Evolutionary conservation across 768 basidiomycete genomes (phyloP).

Genomic region (Amanita brunnescens): DNA sequence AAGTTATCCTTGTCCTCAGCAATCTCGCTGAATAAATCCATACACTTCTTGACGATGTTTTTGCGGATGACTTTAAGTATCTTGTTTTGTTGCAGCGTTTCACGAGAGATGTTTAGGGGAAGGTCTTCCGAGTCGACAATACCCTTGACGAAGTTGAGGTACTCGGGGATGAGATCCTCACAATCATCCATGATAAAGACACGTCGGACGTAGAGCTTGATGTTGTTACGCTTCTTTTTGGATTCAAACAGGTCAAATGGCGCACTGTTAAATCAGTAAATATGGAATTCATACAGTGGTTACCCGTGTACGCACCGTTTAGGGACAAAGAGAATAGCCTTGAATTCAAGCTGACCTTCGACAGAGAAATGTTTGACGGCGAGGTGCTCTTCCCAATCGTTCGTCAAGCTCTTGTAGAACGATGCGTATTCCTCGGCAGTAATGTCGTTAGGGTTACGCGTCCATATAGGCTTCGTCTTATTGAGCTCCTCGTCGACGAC

Average conservation of each 20-base stretch:
- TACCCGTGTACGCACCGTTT: slow-evolving; percentile 59
- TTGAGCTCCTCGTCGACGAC: slow-evolving; percentile 95
- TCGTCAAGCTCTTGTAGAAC: slow-evolving; percentile 99
- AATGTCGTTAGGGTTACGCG: slow-evolving; percentile 94
- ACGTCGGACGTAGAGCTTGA: slow-evolving; percentile 99
- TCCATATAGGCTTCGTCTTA: slow-evolving; percentile 99
- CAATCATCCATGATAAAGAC: slow-evolving; percentile 99
- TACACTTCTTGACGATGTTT: slow-evolving; percentile 97
- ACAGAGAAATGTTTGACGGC: slow-evolving; percentile 99
- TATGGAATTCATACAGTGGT: background rate
- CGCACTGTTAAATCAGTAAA: slow-evolving; percentile 42
- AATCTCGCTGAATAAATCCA: slow-evolving; percentile 93
- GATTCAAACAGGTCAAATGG: slow-evolving; percentile 99
- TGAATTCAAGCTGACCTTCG: slow-evolving; percentile 99
- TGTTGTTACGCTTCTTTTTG: slow-evolving; percentile 99
- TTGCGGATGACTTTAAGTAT: slow-evolving; percentile 99
- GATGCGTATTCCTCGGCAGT: slow-evolving; percentile 85
- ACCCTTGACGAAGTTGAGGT: slow-evolving; percentile 99
- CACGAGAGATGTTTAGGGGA: slow-evolving; percentile 99
- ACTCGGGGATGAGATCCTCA: slow-evolving; percentile 98
- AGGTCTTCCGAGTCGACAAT: slow-evolving; percentile 99
- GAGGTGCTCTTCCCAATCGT: slow-evolving; percentile 99
- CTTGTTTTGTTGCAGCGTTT: slow-evolving; percentile 99
- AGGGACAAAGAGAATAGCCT: slow-evolving; percentile 96
- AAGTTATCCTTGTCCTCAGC: slow-evolving; percentile 99